These are phyloP conservation scores for Diaporthe amygdali DNA, from an alignment of 2,329 filamentous ascomycete genomes.

Conservation along the genomic window DNA sequence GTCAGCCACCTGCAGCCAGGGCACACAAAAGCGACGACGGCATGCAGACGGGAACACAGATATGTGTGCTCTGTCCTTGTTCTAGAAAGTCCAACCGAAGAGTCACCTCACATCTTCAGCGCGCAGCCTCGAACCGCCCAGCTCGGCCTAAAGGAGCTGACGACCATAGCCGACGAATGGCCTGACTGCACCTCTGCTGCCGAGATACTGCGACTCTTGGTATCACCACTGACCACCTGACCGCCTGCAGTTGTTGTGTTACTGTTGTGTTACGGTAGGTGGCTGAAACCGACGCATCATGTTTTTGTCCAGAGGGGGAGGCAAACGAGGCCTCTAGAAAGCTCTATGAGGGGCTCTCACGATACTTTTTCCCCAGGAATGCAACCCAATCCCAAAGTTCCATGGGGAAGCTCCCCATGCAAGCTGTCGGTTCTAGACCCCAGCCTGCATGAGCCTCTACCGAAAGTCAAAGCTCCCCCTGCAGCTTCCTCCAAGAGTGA, in stretches of 20 bases:
- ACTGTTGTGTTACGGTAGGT: background rate
- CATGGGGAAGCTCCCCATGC: background rate
- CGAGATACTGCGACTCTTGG: background rate
- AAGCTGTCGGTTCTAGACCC: background rate
- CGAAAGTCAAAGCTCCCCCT: background rate
- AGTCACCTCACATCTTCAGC: background rate
- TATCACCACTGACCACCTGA: background rate
- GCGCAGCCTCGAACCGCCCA: background rate
- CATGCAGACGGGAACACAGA: background rate
- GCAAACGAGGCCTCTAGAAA: background rate
- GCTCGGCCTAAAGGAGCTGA: background rate
- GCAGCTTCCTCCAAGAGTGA: background rate
- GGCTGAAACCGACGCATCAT: constrained; percentile 4
- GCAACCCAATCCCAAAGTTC: background rate
- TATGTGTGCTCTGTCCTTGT: background rate
- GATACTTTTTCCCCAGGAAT: background rate
- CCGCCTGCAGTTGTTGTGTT: background rate
- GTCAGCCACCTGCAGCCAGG: background rate
- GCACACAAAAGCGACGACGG: background rate
- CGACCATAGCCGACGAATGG: background rate
- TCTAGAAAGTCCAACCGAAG: constrained; percentile 8
- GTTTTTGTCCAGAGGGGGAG: background rate
- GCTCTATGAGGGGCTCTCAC: background rate
- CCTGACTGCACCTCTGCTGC: background rate
- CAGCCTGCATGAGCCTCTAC: background rate